phyloP scores from a whole-genome alignment of 2,329 filamentous ascomycete species.

The Ophiobolus disseminans region DNA sequence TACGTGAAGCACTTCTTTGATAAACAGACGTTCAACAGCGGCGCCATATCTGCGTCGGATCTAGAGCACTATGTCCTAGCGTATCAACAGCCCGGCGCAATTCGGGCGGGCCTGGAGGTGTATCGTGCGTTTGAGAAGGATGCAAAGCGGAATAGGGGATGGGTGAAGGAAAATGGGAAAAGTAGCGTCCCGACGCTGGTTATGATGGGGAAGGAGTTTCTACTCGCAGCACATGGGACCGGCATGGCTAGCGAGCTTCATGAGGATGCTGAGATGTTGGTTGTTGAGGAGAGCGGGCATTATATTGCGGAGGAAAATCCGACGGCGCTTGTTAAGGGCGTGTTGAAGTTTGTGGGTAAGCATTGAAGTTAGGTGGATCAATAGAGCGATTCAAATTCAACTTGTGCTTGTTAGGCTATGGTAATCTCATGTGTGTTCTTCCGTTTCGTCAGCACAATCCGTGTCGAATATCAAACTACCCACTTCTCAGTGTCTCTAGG shows the following conservation, averaged over 20 bases:
- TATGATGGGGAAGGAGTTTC: conserved; percentile 31
- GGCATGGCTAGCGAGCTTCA: conserved; percentile 31
- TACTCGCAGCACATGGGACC: conserved; percentile 24
- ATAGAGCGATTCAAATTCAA: too few relatives aligned
- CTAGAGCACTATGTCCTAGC: conserved; percentile 1
- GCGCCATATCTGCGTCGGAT: conserved; percentile 6
- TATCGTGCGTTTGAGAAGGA: conserved; percentile 47
- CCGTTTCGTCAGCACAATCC: too few relatives aligned
- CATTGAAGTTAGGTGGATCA: conserved; percentile 5
- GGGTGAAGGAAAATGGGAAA: conserved; percentile 30
- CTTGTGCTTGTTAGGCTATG: not conserved
- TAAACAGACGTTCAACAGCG: conserved; percentile 10
- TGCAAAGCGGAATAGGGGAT: conserved; percentile 31
- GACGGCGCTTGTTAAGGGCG: conserved; percentile 22
- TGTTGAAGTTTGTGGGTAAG: conserved; percentile 26
- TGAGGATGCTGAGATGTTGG: conserved; percentile 18
- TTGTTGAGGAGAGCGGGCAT: conserved; percentile 31
- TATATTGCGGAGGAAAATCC: conserved; percentile 36
- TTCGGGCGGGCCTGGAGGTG: conserved; percentile 40
- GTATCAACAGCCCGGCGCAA: conserved; percentile 39
- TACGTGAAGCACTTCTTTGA: conserved; percentile 19
- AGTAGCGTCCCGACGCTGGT: conserved; percentile 32
- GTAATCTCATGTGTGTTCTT: too few relatives aligned
- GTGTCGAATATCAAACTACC: too few relatives aligned
- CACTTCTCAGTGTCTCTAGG: too few relatives aligned